Evolutionary conservation across 1,284 basidiomycete genomes (phyloP).

Genomic region (Pseudozyma hubeiensis): DNA sequence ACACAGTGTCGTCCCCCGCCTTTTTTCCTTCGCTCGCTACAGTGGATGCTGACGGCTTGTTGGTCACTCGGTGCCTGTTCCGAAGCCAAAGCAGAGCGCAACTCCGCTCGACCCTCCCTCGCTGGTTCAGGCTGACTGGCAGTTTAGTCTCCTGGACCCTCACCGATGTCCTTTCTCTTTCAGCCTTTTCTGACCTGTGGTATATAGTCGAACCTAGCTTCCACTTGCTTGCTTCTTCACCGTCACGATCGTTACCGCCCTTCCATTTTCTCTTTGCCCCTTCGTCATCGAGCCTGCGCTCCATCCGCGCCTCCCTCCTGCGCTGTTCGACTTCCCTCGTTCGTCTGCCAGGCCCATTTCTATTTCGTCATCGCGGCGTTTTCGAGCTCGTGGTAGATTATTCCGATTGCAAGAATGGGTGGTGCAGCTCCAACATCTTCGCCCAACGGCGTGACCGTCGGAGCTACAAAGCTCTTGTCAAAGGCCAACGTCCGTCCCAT

Average conservation of each 20-base stretch:
- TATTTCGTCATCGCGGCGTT: too few relatives aligned
- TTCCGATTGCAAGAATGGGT: slow-evolving; percentile 22
- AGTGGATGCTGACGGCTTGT: too few relatives aligned
- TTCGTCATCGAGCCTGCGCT: slow-evolving; percentile 3
- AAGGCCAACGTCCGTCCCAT: slow-evolving; percentile 65
- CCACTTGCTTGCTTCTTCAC: not conserved
- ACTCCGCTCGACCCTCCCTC: too few relatives aligned
- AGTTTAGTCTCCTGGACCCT: too few relatives aligned
- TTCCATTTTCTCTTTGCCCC: not conserved
- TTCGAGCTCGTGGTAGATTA: not conserved
- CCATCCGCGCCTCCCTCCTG: not conserved
- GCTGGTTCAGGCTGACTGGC: too few relatives aligned
- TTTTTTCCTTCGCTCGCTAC: not conserved
- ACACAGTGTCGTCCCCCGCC: slow-evolving; percentile 1
- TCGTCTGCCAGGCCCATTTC: too few relatives aligned
- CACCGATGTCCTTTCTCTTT: too few relatives aligned
- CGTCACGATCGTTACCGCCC: not conserved
- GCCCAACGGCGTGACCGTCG: slow-evolving; percentile 41
- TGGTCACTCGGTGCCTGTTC: too few relatives aligned
- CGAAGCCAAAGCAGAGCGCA: too few relatives aligned
- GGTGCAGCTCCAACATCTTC: slow-evolving; percentile 25
- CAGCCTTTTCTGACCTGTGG: too few relatives aligned
- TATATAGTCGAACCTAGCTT: too few relatives aligned
- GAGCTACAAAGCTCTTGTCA: slow-evolving; percentile 57
- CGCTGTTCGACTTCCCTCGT: too few relatives aligned